A percentile compares a stretch with the other conserved stretches of the same genome.
phyloP scores from a whole-genome alignment of 2,329 filamentous ascomycete genomes.

The Penicillium sp. region DNA sequence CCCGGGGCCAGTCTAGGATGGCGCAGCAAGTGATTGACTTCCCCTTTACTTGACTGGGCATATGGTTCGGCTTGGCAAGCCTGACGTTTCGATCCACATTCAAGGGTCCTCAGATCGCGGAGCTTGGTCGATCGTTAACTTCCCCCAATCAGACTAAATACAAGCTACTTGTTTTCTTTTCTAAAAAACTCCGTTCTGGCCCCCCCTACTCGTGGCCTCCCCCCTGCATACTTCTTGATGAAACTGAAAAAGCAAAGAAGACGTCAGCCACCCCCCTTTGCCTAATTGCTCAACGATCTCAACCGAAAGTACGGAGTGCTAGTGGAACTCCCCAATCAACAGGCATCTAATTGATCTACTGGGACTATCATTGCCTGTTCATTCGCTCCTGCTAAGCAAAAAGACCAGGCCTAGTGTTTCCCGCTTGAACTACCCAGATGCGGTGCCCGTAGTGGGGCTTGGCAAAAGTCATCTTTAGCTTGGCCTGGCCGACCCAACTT shows the following conservation, averaged over 20 bases:
- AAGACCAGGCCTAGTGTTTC: not conserved
- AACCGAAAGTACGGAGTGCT: not conserved
- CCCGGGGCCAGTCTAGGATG: conserved; percentile 1
- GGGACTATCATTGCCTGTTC: not conserved
- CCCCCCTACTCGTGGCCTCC: not conserved
- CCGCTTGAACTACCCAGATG: not conserved
- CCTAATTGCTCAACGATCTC: not conserved
- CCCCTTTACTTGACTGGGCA: conserved; percentile 17
- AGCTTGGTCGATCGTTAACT: conserved; percentile 12
- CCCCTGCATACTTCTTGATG: not conserved
- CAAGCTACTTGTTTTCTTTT: not conserved
- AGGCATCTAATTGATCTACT: not conserved
- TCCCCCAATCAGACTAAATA: conserved; percentile 3
- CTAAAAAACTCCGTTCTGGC: not conserved
- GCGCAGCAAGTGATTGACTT: conserved; percentile 9
- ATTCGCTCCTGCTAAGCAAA: too few species aligned
- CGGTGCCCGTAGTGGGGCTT: not conserved
- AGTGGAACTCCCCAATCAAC: too few species aligned
- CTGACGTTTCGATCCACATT: conserved; percentile 20
- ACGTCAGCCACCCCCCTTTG: conserved; percentile 3
- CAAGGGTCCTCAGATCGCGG: conserved; percentile 21
- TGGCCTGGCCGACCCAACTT: not conserved
- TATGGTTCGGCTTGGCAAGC: conserved; percentile 16
- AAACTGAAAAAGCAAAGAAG: not conserved
- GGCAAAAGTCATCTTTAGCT: not conserved